These are phyloP conservation scores for Rosa multiflora DNA, from an alignment of 306 rosid genomes.

Conservation along the genomic window DNA sequence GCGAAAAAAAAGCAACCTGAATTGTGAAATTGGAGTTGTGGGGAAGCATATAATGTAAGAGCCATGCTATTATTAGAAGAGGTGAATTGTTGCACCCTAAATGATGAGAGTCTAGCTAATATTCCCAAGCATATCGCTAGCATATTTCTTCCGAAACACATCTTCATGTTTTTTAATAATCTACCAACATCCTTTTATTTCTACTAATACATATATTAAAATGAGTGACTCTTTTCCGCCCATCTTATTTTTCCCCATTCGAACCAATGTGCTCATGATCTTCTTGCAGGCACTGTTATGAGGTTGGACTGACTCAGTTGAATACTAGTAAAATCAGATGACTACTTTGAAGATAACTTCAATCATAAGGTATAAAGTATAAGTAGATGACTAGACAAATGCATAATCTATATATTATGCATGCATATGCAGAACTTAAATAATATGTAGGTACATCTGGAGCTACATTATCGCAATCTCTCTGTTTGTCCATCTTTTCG, in stretches of 20 bases:
- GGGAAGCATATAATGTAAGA: no score
- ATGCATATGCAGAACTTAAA: slow-evolving; percentile 10
- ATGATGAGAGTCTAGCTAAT: not conserved
- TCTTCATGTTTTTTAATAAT: no score
- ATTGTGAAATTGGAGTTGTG: no score
- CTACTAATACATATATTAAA: no score
- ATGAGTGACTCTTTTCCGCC: no score
- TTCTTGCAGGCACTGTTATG: not conserved
- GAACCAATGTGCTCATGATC: slow-evolving; percentile 8
- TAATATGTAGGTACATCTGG: slow-evolving; percentile 25
- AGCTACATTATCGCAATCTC: slow-evolving; percentile 32
- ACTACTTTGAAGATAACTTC: not conserved
- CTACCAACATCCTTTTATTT: no score
- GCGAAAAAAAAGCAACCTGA: no score
- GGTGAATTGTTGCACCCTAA: not conserved
- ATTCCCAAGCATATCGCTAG: no score
- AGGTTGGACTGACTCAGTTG: not conserved
- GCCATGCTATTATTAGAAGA: no score
- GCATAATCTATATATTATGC: not conserved
- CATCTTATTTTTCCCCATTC: not conserved
- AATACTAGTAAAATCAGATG: not conserved
- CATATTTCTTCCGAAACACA: no score
- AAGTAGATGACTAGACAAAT: not conserved
- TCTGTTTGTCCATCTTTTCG: slow-evolving; percentile 37
- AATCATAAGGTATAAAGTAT: slow-evolving; percentile 1